phyloP scores from a whole-genome alignment of 2,329 filamentous ascomycete species.

The Ophiostoma populinum region DNA sequence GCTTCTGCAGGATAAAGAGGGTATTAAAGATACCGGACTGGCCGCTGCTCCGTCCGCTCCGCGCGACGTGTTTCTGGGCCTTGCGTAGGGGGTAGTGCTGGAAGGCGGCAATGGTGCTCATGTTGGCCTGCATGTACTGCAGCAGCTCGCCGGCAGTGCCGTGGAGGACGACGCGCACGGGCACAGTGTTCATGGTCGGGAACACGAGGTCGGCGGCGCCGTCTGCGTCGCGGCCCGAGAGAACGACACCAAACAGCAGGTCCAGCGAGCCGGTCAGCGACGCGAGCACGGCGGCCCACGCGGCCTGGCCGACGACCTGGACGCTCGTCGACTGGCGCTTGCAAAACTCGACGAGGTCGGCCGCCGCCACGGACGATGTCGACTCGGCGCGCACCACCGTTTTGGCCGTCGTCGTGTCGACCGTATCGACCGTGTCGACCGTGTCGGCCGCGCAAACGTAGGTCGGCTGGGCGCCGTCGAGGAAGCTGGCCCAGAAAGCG shows the following conservation, averaged over 20 bases:
- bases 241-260: conserved; percentile 63
- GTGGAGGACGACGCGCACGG: conserved; percentile 55
- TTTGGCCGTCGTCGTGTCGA: too few species aligned
- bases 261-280: conserved; percentile 47
- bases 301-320: conserved; percentile 60
- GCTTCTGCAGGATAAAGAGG: conserved; percentile 36
- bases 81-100: conserved; percentile 65
- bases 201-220: conserved; percentile 54
- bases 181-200: conserved; percentile 83
- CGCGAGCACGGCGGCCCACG: conserved; percentile 57
- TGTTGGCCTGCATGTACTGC: conserved; percentile 53
- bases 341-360: conserved; percentile 40
- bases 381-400: conserved; percentile 23
- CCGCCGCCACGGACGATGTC: conserved; percentile 23
- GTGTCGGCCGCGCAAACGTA: too few species aligned
- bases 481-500: conserved; percentile 54
- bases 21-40: conserved; percentile 32
- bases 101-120: conserved; percentile 47
- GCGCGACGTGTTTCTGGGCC: conserved; percentile 34
- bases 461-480: conserved; percentile 33
- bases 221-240: conserved; percentile 69
- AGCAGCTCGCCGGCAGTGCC: conserved; percentile 49
- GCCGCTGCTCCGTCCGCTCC: conserved; percentile 16
- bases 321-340: conserved; percentile 49
- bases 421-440: too few species aligned